Conservation (phyloP, 169 alveolate genomes). For the Eimeria maxima region DNA sequence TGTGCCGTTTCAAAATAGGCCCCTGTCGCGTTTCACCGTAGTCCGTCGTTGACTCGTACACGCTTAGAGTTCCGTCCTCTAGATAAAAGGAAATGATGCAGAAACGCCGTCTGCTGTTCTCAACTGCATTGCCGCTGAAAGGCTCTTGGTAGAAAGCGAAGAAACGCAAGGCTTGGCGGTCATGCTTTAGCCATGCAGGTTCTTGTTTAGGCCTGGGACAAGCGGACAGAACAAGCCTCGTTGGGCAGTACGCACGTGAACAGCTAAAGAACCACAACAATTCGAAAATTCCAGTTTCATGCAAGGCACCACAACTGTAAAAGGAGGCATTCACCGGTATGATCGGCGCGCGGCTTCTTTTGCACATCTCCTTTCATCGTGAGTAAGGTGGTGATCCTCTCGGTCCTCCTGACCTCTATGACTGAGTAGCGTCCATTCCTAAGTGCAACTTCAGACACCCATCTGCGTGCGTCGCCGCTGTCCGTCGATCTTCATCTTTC, state of each 20-base stretch:
- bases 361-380: conserved; percentile 55
- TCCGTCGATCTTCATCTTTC: not conserved
- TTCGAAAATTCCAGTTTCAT: not conserved
- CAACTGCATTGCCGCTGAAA: conserved; percentile 91
- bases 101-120: conserved; percentile 92
- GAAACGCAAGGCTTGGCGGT: conserved; percentile 91
- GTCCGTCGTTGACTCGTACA: conserved; percentile 91
- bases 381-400: conserved; percentile 20
- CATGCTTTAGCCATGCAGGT: conserved; percentile 95
- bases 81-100: conserved; percentile 91
- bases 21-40: conserved; percentile 94
- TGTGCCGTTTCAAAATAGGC: conserved; percentile 90
- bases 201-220: conserved; percentile 89
- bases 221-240: not conserved
- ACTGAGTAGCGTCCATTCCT: conserved; percentile 36
- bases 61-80: conserved; percentile 93
- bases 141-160: conserved; percentile 93
- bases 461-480: not conserved
- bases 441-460: not conserved
- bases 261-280: not conserved
- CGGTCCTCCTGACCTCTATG: not conserved
- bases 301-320: not conserved
- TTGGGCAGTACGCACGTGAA: not conserved
- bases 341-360: conserved; percentile 47
- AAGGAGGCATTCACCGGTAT: conserved; percentile 37